A percentile compares a stretch with the other conserved stretches of the same genome.
phyloP scores from a whole-genome alignment of 208 protist genomes.

The Wallacemonas sp. region DNA sequence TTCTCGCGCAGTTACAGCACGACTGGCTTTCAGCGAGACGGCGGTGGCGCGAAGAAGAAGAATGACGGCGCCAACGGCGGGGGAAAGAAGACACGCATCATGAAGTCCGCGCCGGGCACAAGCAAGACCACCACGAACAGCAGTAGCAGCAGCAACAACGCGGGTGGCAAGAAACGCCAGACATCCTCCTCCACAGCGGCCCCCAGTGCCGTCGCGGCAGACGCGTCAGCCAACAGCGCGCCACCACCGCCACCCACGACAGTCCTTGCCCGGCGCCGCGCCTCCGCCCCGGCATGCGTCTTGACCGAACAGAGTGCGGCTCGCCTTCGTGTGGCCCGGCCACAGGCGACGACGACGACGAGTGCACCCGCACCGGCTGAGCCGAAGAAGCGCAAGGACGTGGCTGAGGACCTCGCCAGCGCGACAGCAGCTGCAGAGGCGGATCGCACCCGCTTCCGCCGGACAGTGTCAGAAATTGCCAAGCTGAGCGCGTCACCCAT shows the following conservation, averaged over 20 bases:
- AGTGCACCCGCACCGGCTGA: neutral
- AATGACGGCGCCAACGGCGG: neutral
- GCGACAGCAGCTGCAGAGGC: neutral
- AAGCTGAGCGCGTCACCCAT: constrained; percentile 13
- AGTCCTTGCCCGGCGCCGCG: neutral
- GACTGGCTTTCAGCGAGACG: constrained; percentile 3
- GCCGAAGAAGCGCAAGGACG: neutral
- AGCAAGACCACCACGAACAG: no score
- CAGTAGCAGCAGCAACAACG: neutral
- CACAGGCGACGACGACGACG: neutral
- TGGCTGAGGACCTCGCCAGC: neutral
- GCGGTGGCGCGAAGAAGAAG: neutral
- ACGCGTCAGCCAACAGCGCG: neutral
- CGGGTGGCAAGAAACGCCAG: neutral
- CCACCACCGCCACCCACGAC: neutral
- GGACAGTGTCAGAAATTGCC: neutral
- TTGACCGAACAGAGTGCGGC: neutral
- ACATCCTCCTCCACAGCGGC: neutral
- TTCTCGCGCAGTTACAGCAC: constrained; percentile 21
- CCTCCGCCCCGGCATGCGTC: constrained; percentile 4
- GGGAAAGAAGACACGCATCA: constrained; percentile 7
- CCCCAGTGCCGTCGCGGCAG: neutral
- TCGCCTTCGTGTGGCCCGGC: neutral
- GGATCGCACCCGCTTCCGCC: neutral
- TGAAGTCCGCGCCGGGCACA: neutral